These are phyloP conservation scores for Eragrostis nindensis DNA, from an alignment of 176 grass and related monocot species.

Conservation along the genomic window DNA sequence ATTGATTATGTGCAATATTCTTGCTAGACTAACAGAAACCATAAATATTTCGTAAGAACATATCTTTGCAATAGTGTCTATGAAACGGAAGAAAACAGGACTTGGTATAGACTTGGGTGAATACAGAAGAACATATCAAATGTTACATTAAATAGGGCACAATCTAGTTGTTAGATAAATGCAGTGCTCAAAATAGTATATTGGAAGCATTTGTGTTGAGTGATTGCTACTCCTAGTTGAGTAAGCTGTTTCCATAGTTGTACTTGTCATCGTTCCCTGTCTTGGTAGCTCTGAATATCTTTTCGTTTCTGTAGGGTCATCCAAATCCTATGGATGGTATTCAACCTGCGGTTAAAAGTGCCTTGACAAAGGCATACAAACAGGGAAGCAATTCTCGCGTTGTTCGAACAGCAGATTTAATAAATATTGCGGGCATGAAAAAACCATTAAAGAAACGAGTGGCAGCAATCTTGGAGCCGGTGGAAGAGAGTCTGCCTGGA, in stretches of 20 bases:
- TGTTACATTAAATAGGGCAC: background rate
- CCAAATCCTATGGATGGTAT: slow-evolving; percentile 93
- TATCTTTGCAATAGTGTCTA: background rate
- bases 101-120: background rate
- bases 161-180: slow-evolving; percentile 19
- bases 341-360: slow-evolving; percentile 88
- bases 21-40: background rate
- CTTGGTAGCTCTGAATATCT: slow-evolving; percentile 5
- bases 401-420: slow-evolving; percentile 80
- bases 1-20: background rate
- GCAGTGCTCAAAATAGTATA: background rate
- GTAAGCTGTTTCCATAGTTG: slow-evolving; percentile 19
- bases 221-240: background rate
- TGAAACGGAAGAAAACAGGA: background rate
- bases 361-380: slow-evolving; percentile 95
- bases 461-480: slow-evolving; percentile 90
- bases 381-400: slow-evolving; percentile 83
- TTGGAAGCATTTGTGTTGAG: slow-evolving; percentile 16
- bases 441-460: slow-evolving; percentile 92
- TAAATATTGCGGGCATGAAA: slow-evolving; percentile 82
- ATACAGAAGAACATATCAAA: background rate
- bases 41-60: slow-evolving; percentile 2
- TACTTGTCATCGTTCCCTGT: slow-evolving; percentile 9
- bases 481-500: slow-evolving; percentile 70
- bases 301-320: slow-evolving; percentile 57